Evolutionary conservation across 805 yeast species (phyloP), one percentile per base, ranked within the genome.

Genomic region (Zygosaccharomyces pseudorouxii): DNA sequence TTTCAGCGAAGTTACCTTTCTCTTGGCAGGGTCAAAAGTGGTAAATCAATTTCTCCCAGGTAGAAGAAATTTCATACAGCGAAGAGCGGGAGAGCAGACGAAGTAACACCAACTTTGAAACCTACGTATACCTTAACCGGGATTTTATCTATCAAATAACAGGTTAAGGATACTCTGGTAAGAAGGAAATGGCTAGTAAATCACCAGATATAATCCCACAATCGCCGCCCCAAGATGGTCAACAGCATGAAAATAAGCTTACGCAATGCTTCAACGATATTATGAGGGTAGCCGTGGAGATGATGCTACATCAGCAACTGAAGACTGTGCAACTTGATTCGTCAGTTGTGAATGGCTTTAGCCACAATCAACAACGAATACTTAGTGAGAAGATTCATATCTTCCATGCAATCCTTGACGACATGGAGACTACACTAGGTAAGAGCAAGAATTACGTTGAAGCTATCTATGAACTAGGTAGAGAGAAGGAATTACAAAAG

Each of bases 261-360:
- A 62, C 67, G 3, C 60, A 58, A 33, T 63, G 68, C 47, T 64
- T 64, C 29, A 65, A 66, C 48, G 69, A 64, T 35, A 62, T 66
- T 10, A 49, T 66, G 55, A 59, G 52, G 42, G 55, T 62, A 11
- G 63, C 67, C 3, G 65, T 65, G 23, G 72, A 68, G 38, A 58
- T 66, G 65, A 50, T 66, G 49, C 55, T 64, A 2, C 68, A 66
- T 45, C 68, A 66, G 51, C 70, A 66, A 50, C 40, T 64, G 38
- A 66, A 64, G 42, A 64, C 67, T 3, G 63, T 64, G 12, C 67
- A 64, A 44, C 45, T 64, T 12, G 64, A 63, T 49, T 50, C 56
- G 2, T 48, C 55, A 11, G 53, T 62, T 7, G 53, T 56, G 2
- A 56, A 54, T 36, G 69, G 65, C 3, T 63, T 58, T 46, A 55